phyloP scores from a whole-genome alignment of 2,329 filamentous ascomycete genomes.

The Aspergillus melleus region DNA sequence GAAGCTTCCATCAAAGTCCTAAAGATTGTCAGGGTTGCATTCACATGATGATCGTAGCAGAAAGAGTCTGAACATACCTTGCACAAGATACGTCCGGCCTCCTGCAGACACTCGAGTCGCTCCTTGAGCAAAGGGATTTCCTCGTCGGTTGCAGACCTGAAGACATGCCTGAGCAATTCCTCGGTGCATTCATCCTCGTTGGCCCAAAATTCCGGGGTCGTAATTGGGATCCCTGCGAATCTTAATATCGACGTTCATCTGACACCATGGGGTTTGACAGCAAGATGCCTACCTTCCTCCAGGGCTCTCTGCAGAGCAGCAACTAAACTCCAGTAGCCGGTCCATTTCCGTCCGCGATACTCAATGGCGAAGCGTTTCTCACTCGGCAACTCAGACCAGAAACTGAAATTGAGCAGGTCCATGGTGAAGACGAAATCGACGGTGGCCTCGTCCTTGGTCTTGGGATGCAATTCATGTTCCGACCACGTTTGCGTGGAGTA shows the following conservation, averaged over 20 bases:
- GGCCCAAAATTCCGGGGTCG: constrained; percentile 82
- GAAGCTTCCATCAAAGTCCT: constrained; percentile 77
- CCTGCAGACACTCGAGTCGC: constrained; percentile 74
- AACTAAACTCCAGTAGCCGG: constrained; percentile 92
- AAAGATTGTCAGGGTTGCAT: constrained; percentile 10
- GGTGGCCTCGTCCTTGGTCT: constrained; percentile 73
- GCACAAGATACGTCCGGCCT: constrained; percentile 78
- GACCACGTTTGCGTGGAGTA: constrained; percentile 88
- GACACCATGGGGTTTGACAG: not conserved
- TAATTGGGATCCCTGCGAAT: constrained; percentile 75
- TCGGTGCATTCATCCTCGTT: constrained; percentile 74
- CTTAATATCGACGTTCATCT: constrained; percentile 13
- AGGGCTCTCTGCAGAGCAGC: constrained; percentile 82
- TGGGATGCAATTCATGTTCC: constrained; percentile 85
- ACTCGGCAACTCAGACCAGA: constrained; percentile 77
- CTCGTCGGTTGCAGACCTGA: constrained; percentile 82
- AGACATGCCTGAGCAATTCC: constrained; percentile 71
- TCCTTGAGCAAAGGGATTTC: constrained; percentile 81
- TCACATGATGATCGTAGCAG: not conserved
- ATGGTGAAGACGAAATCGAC: constrained; percentile 95
- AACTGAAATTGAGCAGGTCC: constrained; percentile 95
- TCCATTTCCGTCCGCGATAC: constrained; percentile 80
- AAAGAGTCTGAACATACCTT: constrained; percentile 55
- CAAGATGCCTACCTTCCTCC: constrained; percentile 67
- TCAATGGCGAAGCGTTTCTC: constrained; percentile 78